These are phyloP conservation scores for Gamsiella multidivaricata DNA, from an alignment of 192 early-diverging fungal species.

Conservation along the genomic window DNA sequence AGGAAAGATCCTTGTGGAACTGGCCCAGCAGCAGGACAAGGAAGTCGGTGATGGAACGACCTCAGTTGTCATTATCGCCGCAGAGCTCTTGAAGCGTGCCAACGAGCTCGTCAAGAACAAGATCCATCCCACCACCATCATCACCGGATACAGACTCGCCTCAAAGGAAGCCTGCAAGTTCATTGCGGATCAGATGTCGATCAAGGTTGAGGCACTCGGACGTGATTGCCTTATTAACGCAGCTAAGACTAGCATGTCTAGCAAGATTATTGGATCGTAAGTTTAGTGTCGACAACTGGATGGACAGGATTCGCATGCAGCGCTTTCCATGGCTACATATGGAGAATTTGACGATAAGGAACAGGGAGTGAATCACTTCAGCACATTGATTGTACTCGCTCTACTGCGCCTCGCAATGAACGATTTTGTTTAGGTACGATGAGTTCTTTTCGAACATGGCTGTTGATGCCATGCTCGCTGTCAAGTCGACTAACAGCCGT, in stretches of 20 bases:
- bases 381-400: background rate
- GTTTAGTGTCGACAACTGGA: too few species aligned
- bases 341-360: too few species aligned
- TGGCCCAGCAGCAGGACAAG: conserved; percentile 99
- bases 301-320: too few species aligned
- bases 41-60: conserved; percentile 99
- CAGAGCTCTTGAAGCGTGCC: conserved; percentile 93
- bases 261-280: conserved; percentile 97
- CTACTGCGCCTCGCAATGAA: too few species aligned
- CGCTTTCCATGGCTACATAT: background rate
- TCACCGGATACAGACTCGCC: conserved; percentile 95
- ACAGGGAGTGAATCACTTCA: too few species aligned
- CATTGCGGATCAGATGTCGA: conserved; percentile 95
- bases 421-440: conserved; percentile 75
- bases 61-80: conserved; percentile 98
- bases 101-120: conserved; percentile 99
- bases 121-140: conserved; percentile 99
- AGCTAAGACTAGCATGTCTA: conserved; percentile 97
- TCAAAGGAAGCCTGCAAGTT: conserved; percentile 98
- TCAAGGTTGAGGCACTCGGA: conserved; percentile 93
- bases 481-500: conserved; percentile 87
- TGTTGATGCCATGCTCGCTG: conserved; percentile 92
- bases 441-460: conserved; percentile 96
- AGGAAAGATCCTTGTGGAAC: conserved; percentile 94
- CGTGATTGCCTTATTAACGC: conserved; percentile 95